phyloP scores from a whole-genome alignment of 2,329 filamentous ascomycete species.

The Aspergillus luchuensis region DNA sequence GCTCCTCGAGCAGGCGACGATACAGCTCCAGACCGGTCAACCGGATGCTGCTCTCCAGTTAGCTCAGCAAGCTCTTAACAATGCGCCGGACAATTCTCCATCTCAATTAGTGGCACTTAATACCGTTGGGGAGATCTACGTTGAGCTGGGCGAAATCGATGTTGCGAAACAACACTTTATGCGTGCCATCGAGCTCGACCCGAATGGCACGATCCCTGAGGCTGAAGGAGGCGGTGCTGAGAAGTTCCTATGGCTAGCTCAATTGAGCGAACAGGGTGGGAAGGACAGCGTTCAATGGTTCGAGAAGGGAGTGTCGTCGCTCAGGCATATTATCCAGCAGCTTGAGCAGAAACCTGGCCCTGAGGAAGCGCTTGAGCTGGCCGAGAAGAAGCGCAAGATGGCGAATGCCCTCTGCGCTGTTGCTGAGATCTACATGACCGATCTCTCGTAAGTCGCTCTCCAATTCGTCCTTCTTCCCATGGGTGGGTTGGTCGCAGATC shows the following conservation, averaged over 20 bases:
- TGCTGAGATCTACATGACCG: conserved; percentile 98
- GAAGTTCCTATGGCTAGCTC: conserved; percentile 93
- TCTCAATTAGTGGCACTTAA: conserved; percentile 63
- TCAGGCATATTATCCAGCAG: conserved; percentile 70
- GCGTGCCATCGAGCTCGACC: conserved; percentile 73
- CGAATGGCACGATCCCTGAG: conserved; percentile 70
- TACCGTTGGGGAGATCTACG: conserved; percentile 76
- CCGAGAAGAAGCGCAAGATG: conserved; percentile 78
- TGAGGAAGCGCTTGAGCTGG: conserved; percentile 47
- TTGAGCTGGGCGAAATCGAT: conserved; percentile 81
- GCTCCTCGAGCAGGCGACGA: conserved; percentile 59
- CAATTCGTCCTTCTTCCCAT: not conserved
- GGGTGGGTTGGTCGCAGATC: not conserved
- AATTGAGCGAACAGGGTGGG: conserved; percentile 71
- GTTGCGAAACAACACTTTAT: conserved; percentile 72
- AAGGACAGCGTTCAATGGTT: conserved; percentile 63
- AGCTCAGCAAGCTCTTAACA: conserved; percentile 55
- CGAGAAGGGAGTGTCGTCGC: conserved; percentile 65
- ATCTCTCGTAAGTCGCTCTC: conserved; percentile 68
- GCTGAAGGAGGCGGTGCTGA: conserved; percentile 79
- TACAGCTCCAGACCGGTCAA: conserved; percentile 60
- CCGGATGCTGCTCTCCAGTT: conserved; percentile 58
- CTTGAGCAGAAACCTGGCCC: conserved; percentile 56
- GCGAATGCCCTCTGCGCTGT: conserved; percentile 92
- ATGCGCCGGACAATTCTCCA: conserved; percentile 35